These are phyloP conservation scores for Aspergillus latus DNA, from an alignment of 2,329 filamentous ascomycete species.

Conservation along the genomic window DNA sequence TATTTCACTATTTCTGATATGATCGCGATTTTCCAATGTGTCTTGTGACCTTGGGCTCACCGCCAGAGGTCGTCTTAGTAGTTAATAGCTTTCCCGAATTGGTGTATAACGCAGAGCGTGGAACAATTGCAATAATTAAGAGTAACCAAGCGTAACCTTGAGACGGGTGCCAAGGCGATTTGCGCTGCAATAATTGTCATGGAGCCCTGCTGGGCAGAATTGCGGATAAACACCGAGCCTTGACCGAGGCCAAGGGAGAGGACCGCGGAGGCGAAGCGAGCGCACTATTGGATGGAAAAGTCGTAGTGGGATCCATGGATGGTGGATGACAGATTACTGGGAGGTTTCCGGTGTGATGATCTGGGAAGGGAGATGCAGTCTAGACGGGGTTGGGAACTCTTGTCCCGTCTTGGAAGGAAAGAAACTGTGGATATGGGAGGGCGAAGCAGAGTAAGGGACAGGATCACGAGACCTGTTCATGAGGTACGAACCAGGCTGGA, in stretches of 20 bases:
- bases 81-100: conserved; percentile 11
- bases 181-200: not conserved
- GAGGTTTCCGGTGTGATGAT: conserved; percentile 7
- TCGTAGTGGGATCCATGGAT: not conserved
- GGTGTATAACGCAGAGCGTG: conserved; percentile 1
- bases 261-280: not conserved
- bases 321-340: not conserved
- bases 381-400: conserved; percentile 7
- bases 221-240: not conserved
- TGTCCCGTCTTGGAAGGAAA: conserved; percentile 8
- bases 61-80: conserved; percentile 3
- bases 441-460: conserved; percentile 3
- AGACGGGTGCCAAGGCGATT: conserved; percentile 1
- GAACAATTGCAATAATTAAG: not conserved
- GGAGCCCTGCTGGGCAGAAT: not conserved
- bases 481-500: conserved; percentile 4
- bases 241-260: conserved; percentile 2
- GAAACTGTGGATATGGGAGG: not conserved
- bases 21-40: conserved; percentile 2
- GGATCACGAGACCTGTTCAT: conserved; percentile 9
- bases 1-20: conserved; percentile 8
- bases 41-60: conserved; percentile 5
- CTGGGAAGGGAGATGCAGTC: conserved; percentile 7
- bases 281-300: not conserved
- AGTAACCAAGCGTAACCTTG: conserved; percentile 1